Conservation (phyloP, 1,139 yeast species). For the Citeromyces hawaiiensis region DNA sequence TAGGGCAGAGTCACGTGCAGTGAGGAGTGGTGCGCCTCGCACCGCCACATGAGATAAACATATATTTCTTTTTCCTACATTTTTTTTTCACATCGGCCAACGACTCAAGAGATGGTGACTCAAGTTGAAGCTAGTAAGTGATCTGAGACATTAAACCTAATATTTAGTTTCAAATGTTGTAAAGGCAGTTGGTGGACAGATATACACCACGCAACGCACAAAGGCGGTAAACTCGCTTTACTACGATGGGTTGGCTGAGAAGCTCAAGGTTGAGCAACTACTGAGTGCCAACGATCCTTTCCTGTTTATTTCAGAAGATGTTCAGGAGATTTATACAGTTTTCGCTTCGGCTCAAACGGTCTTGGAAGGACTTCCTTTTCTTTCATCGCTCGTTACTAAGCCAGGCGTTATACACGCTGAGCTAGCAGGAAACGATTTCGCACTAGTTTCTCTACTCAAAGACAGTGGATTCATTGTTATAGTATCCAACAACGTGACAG, state of each 20-base stretch:
- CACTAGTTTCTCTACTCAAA: conserved; percentile 54
- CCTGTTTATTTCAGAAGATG: conserved; percentile 21
- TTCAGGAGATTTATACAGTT: conserved; percentile 14
- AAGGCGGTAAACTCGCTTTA: conserved; percentile 28
- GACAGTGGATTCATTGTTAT: conserved; percentile 54
- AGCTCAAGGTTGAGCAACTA: conserved; percentile 13
- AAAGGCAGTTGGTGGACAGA: conserved; percentile 17
- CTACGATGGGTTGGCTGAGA: conserved; percentile 11
- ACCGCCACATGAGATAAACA: not conserved
- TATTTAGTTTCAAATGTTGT: not conserved
- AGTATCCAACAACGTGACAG: conserved; percentile 45
- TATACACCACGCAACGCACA: conserved; percentile 32
- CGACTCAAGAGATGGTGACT: not conserved
- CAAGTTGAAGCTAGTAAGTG: not conserved
- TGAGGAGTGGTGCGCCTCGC: not conserved
- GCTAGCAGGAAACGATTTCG: conserved; percentile 42
- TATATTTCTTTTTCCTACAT: not conserved
- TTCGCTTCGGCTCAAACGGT: conserved; percentile 40
- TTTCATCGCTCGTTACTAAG: conserved; percentile 29
- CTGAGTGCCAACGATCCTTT: conserved; percentile 40
- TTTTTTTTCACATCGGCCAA: not conserved
- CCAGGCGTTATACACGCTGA: conserved; percentile 52
- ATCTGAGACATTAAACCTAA: too few species aligned
- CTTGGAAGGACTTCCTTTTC: conserved; percentile 37
- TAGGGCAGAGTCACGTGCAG: not conserved